These are phyloP conservation scores for Delphinella strobiligena DNA, from an alignment of 2,329 filamentous ascomycete species.

Conservation along the genomic window DNA sequence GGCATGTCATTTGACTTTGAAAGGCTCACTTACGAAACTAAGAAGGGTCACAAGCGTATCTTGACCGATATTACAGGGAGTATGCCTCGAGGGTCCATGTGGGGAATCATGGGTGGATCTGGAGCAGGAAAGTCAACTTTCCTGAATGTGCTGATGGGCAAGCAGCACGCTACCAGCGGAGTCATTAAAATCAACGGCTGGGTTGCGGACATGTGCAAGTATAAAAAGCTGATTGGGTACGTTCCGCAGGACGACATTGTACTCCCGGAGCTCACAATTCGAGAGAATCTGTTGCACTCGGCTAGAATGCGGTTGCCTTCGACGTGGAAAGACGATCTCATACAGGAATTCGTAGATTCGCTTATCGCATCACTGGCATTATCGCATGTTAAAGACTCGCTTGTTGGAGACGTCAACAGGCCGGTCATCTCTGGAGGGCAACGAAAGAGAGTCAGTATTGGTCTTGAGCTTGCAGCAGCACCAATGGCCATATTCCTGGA, in stretches of 20 bases:
- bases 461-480: constrained; percentile 45
- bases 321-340: constrained; percentile 38
- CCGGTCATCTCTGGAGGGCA: constrained; percentile 46
- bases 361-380: constrained; percentile 44
- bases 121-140: constrained; percentile 51
- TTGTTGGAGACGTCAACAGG: constrained; percentile 40
- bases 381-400: constrained; percentile 38
- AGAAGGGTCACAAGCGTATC: constrained; percentile 24
- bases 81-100: constrained; percentile 43
- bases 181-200: constrained; percentile 42
- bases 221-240: constrained; percentile 50
- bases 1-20: constrained; percentile 43
- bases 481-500: constrained; percentile 35
- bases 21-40: constrained; percentile 25
- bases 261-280: constrained; percentile 47
- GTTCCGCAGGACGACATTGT: constrained; percentile 52
- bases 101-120: constrained; percentile 47
- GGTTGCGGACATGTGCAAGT: constrained; percentile 31
- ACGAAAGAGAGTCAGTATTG: constrained; percentile 46
- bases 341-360: constrained; percentile 42
- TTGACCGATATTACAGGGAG: constrained; percentile 42
- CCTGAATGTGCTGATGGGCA: constrained; percentile 50
- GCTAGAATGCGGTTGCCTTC: constrained; percentile 42
- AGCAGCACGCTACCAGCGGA: constrained; percentile 38
- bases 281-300: constrained; percentile 50